phyloP scores from a whole-genome alignment of 441 rosid species.

The Jatropha multifida region DNA sequence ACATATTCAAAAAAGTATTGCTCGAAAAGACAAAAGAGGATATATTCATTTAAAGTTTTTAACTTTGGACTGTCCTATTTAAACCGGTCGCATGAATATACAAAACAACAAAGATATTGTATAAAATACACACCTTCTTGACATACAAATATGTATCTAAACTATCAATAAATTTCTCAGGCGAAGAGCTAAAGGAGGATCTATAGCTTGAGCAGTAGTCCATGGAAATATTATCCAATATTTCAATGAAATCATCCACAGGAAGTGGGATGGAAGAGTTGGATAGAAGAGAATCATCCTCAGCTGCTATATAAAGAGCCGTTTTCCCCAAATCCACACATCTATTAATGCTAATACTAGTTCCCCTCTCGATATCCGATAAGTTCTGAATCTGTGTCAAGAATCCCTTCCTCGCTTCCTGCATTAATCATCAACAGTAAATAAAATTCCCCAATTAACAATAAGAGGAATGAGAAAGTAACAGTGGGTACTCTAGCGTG shows the following conservation, averaged over 20 bases:
- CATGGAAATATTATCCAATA: conserved; percentile 59
- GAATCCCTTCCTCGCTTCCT: conserved; percentile 52
- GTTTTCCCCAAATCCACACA: conserved; percentile 48
- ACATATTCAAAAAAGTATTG: too few relatives aligned
- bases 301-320: conserved; percentile 59
- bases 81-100: too few relatives aligned
- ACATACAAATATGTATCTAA: conserved; percentile 44
- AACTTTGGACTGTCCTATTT: too few relatives aligned
- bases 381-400: conserved; percentile 36
- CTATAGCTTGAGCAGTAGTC: conserved; percentile 48
- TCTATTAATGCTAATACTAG: conserved; percentile 53
- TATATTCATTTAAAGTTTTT: too few relatives aligned
- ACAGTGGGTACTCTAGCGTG: conserved; percentile 41
- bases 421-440: conserved; percentile 15
- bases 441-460: background rate
- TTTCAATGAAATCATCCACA: conserved; percentile 48
- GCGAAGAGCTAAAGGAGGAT: conserved; percentile 36
- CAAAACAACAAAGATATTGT: background rate
- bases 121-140: conserved; percentile 36
- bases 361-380: conserved; percentile 47
- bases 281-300: conserved; percentile 59
- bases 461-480: too few relatives aligned
- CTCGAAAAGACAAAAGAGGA: too few relatives aligned
- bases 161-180: conserved; percentile 45
- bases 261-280: conserved; percentile 61